phyloP scores from a whole-genome alignment of 345 rosid genomes.

The Geranium brycei region DNA sequence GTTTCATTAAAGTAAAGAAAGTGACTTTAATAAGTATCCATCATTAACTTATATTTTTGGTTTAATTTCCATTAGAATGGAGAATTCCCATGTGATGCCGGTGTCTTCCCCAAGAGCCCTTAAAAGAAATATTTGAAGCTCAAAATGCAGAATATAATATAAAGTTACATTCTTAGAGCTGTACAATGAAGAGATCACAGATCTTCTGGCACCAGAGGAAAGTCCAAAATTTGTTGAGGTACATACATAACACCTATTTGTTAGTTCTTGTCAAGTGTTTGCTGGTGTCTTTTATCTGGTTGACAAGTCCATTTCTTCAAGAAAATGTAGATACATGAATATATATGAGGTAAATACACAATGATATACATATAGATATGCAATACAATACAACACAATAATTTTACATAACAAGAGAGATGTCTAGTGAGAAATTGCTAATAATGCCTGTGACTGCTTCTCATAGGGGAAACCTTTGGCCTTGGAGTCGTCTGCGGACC shows the following conservation, averaged over 20 bases:
- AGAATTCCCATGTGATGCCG: conserved; percentile 88
- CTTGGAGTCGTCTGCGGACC: conserved; percentile 34
- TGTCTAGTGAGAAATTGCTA: conserved; percentile 4
- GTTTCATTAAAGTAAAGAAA: conserved; percentile 16
- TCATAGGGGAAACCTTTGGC: conserved; percentile 16
- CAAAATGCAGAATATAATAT: conserved; percentile 88
- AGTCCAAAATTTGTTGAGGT: conserved; percentile 60
- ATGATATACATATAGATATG: too few species aligned
- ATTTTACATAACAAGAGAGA: too few species aligned
- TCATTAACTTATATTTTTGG: conserved; percentile 8
- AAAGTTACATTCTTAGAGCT: conserved; percentile 93
- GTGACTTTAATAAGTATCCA: background rate
- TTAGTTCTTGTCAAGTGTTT: too few species aligned
- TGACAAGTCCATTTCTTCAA: too few species aligned
- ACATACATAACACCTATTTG: too few species aligned
- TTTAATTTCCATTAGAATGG: conserved; percentile 35
- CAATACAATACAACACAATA: too few species aligned
- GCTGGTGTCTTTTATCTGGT: too few species aligned
- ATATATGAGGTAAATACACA: too few species aligned
- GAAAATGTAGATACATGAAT: too few species aligned
- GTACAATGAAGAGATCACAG: conserved; percentile 89
- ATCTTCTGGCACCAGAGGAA: conserved; percentile 91
- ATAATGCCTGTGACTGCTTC: conserved; percentile 22
- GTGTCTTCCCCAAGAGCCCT: conserved; percentile 94
- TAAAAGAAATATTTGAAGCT: conserved; percentile 74